These are phyloP conservation scores for Asterophora lycoperdoides DNA, from an alignment of 768 basidiomycete species.

Conservation along the genomic window DNA sequence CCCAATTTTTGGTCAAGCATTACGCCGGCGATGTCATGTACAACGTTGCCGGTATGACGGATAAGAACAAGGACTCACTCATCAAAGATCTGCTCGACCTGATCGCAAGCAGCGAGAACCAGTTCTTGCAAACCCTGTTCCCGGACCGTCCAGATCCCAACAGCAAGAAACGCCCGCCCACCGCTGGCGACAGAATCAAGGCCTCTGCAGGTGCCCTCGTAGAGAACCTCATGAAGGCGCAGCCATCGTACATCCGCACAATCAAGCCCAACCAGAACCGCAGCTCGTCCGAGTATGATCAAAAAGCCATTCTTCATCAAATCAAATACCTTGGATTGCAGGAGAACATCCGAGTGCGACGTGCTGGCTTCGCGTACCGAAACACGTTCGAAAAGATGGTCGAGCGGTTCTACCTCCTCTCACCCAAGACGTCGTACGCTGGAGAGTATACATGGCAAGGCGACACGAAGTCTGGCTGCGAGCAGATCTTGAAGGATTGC, in stretches of 20 bases:
- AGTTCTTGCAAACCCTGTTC: conserved; percentile 86
- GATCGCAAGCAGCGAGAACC: conserved; percentile 72
- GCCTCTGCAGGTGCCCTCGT: conserved; percentile 93
- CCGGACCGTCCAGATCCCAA: conserved; percentile 93
- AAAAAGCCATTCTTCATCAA: conserved; percentile 94
- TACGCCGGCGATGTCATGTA: conserved; percentile 99
- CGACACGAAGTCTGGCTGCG: conserved; percentile 85
- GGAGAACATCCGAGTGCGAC: conserved; percentile 95
- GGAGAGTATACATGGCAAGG: conserved; percentile 98
- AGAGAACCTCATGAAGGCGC: conserved; percentile 95
- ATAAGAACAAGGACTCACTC: conserved; percentile 98
- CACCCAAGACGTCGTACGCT: conserved; percentile 93
- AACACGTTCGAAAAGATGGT: conserved; percentile 99
- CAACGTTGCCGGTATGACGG: conserved; percentile 96
- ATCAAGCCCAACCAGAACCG: conserved; percentile 99
- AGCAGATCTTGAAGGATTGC: conserved; percentile 89
- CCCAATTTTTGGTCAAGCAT: conserved; percentile 92
- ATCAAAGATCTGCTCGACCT: conserved; percentile 94
- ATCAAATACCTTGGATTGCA: conserved; percentile 98
- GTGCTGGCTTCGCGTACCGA: conserved; percentile 96
- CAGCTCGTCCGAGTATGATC: conserved; percentile 86
- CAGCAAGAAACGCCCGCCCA: conserved; percentile 97
- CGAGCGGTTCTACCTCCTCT: conserved; percentile 94
- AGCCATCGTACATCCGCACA: conserved; percentile 97
- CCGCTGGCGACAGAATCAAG: conserved; percentile 98